Evolutionary conservation across 768 basidiomycete genomes (phyloP), one percentile per base, ranked within the genome.

Genomic region (Psilocybe azurescens): DNA sequence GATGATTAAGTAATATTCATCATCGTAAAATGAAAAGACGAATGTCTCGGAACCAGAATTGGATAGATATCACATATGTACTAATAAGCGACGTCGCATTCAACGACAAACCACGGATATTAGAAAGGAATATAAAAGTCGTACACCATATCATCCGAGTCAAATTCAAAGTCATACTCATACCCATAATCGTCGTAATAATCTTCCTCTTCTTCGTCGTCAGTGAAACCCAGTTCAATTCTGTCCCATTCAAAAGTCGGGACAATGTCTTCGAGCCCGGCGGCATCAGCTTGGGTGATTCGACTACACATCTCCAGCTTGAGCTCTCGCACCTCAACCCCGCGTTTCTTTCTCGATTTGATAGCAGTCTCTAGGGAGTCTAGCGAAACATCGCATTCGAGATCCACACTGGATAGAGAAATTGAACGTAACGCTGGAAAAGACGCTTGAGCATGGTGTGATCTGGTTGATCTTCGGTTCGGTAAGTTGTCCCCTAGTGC

Each of bases 281-380:
- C 30, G 33, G 36, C 32, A n/a, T 53, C 33, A 9, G 14, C 52
- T 38, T 18, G 33, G 32, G n/a, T 18, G 33, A 53, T 32, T n/a
- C 52, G 32, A 38, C 32, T 53, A 53, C 52, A 53, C 32, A n/a
- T 38, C 33, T 53, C 32, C 5, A 53, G 33, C 8, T 30, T 53
- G 16, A 53, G 18, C 33, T 53, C 52, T 18, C 52, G 32, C 3
- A 53, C 33, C 20, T 33, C 52, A 16, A 20, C 52, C 5, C 52
- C 52, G 9, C 52, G 52, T 13, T 53, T 53, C n/a, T 53, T 53
- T 18, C 52, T 53, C n/a, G 11, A 10, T 38, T 53, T 53, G 33
- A 53, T 14, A 13, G 20, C 30, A 10, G 28, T 14, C 2, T 38
- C 32, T 28, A 53, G 18, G 4, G 52, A 18, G 18, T 18, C 29